phyloP scores from a whole-genome alignment of 345 rosid species.

The Bruguiera parviflora region DNA sequence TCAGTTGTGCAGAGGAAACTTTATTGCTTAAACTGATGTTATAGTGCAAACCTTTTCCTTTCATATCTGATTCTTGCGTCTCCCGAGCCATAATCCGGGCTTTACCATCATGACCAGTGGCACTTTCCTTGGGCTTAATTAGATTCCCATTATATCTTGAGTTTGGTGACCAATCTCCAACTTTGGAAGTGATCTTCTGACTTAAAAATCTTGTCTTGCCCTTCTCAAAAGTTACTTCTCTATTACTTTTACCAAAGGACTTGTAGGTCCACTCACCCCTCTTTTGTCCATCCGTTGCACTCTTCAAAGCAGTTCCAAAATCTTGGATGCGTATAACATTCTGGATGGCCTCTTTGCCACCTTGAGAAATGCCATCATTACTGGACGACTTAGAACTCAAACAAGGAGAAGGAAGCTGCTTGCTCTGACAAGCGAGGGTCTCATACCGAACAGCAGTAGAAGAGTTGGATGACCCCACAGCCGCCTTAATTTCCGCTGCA shows the following conservation, averaged over 20 bases:
- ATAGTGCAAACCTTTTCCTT: conserved; percentile 18
- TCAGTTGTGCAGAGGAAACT: conserved; percentile 34
- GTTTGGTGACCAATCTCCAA: conserved; percentile 15
- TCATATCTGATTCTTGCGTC: conserved; percentile 10
- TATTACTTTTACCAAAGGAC: conserved; percentile 21
- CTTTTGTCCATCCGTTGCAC: conserved; percentile 33
- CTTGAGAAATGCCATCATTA: conserved; percentile 37
- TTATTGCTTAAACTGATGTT: conserved; percentile 21
- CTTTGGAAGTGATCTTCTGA: conserved; percentile 22
- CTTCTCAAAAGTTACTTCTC: conserved; percentile 19
- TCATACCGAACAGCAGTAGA: conserved; percentile 28
- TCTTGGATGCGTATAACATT: conserved; percentile 35
- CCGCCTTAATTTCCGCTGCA: conserved; percentile 24
- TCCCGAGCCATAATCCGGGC: conserved; percentile 13
- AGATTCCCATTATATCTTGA: conserved; percentile 8
- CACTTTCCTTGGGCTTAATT: conserved; percentile 15
- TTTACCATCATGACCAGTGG: conserved; percentile 14
- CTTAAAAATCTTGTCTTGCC: conserved; percentile 15
- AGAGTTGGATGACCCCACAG: conserved; percentile 26
- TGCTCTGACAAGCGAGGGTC: conserved; percentile 23
- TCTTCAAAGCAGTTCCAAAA: conserved; percentile 42
- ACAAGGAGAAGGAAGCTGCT: conserved; percentile 21
- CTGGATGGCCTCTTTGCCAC: conserved; percentile 33
- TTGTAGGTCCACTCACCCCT: conserved; percentile 28
- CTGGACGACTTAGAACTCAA: conserved; percentile 22